Conservation (phyloP, 1,139 yeast species). For the Candida mesenterica region DNA sequence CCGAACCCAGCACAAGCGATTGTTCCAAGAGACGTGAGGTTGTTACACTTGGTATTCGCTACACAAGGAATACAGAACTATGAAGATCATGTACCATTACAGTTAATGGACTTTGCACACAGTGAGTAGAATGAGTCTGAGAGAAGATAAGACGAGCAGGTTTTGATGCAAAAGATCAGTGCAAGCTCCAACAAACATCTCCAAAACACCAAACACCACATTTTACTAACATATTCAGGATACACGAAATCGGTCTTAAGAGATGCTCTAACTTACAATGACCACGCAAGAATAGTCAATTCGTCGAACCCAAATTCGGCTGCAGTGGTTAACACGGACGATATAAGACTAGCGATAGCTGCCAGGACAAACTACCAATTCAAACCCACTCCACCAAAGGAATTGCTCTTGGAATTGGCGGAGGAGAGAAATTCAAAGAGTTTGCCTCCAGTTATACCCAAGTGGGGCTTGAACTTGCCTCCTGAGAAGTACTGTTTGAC, state of each 20-base stretch:
- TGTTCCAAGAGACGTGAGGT: slow-evolving; percentile 86
- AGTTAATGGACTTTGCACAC: slow-evolving; percentile 94
- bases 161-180: too few species aligned
- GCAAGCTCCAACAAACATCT: background rate
- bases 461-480: slow-evolving; percentile 91
- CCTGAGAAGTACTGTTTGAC: slow-evolving; percentile 97
- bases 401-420: slow-evolving; percentile 83
- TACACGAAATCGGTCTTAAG: slow-evolving; percentile 83
- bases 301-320: slow-evolving; percentile 37
- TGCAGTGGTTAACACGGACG: slow-evolving; percentile 74
- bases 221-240: slow-evolving; percentile 33
- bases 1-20: slow-evolving; percentile 16
- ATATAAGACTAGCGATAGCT: slow-evolving; percentile 86
- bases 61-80: slow-evolving; percentile 90
- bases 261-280: slow-evolving; percentile 86
- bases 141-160: too few species aligned
- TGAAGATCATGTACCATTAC: slow-evolving; percentile 93
- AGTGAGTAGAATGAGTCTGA: slow-evolving; percentile 33
- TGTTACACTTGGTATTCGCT: slow-evolving; percentile 85
- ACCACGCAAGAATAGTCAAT: slow-evolving; percentile 58
- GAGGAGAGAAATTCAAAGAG: slow-evolving; percentile 87
- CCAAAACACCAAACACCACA: too few species aligned
- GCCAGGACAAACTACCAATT: slow-evolving; percentile 93
- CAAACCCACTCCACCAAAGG: slow-evolving; percentile 95
- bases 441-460: slow-evolving; percentile 86